Percentiles rank a stretch among this genome's conserved stretches.
phyloP scores from a whole-genome alignment of 371 early-diverging fungal genomes.

The Phascolomyces articulosus region DNA sequence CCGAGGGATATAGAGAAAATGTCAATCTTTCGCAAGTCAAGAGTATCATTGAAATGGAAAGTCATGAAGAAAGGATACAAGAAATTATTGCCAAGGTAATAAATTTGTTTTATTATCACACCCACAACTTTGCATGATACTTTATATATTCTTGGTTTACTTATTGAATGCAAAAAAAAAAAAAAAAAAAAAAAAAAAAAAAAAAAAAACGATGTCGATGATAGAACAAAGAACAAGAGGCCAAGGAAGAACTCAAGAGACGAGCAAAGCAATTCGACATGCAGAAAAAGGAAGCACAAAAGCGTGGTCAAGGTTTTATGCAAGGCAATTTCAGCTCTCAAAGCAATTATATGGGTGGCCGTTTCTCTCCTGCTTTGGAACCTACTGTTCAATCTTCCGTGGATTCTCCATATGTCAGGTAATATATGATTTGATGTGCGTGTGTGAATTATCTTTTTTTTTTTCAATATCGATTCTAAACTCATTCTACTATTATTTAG shows the following conservation, averaged over 20 bases:
- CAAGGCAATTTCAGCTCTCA: slow-evolving; percentile 51
- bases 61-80: slow-evolving; percentile 95
- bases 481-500: not conserved
- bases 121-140: too few relatives aligned
- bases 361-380: slow-evolving; percentile 52
- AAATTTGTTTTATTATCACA: too few relatives aligned
- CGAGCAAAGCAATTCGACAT: slow-evolving; percentile 90
- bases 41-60: slow-evolving; percentile 95
- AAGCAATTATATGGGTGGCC: slow-evolving; percentile 47
- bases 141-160: not conserved
- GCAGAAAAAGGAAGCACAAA: slow-evolving; percentile 85
- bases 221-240: slow-evolving; percentile 95
- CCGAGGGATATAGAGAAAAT: slow-evolving; percentile 87
- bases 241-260: slow-evolving; percentile 93
- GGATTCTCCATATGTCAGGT: slow-evolving; percentile 34
- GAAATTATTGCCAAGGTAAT: slow-evolving; percentile 90
- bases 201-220: not conserved
- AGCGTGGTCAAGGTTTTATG: slow-evolving; percentile 68
- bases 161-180: not conserved
- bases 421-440: not conserved
- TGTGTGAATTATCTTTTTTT: too few relatives aligned
- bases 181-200: not conserved
- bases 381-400: slow-evolving; percentile 37
- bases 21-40: slow-evolving; percentile 86
- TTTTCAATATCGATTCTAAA: too few relatives aligned